phyloP scores from a whole-genome alignment of 495 filamentous ascomycete species.

The Mytilinidion resinicola region DNA sequence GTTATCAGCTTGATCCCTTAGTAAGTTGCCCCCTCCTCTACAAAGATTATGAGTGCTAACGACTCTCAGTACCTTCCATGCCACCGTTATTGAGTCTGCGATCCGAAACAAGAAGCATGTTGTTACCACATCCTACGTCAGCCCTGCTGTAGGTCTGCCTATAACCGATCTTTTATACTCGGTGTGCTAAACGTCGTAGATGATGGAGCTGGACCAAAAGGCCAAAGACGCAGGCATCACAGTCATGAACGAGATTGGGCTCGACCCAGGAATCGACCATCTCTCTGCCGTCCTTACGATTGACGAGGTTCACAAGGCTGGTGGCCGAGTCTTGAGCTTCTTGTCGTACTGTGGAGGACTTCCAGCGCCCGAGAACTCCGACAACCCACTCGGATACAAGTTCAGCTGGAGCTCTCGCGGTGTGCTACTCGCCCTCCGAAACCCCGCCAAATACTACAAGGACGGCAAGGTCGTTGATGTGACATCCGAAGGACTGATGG shows the following conservation, averaged over 20 bases:
- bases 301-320: constrained; percentile 69
- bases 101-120: constrained; percentile 92
- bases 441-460: constrained; percentile 77
- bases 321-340: constrained; percentile 82
- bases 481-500: constrained; percentile 62
- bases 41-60: neutral
- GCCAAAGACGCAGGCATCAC: constrained; percentile 91
- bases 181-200: constrained; percentile 30
- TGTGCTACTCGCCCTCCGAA: constrained; percentile 77
- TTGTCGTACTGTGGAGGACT: constrained; percentile 85
- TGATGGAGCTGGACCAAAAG: constrained; percentile 77
- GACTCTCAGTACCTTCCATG: constrained; percentile 61
- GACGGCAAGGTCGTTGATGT: constrained; percentile 63
- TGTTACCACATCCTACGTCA: constrained; percentile 93
- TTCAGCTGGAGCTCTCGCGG: constrained; percentile 72
- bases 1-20: constrained; percentile 71
- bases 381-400: constrained; percentile 94
- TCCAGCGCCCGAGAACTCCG: constrained; percentile 72
- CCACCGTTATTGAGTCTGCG: constrained; percentile 84
- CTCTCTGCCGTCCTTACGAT: constrained; percentile 89
- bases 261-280: constrained; percentile 64
- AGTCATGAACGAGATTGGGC: constrained; percentile 96
- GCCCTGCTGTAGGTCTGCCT: constrained; percentile 49
- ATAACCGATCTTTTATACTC: neutral
- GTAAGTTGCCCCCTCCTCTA: neutral